phyloP scores from a whole-genome alignment of 2,329 filamentous ascomycete genomes.

The Zymoseptoria passerinii region DNA sequence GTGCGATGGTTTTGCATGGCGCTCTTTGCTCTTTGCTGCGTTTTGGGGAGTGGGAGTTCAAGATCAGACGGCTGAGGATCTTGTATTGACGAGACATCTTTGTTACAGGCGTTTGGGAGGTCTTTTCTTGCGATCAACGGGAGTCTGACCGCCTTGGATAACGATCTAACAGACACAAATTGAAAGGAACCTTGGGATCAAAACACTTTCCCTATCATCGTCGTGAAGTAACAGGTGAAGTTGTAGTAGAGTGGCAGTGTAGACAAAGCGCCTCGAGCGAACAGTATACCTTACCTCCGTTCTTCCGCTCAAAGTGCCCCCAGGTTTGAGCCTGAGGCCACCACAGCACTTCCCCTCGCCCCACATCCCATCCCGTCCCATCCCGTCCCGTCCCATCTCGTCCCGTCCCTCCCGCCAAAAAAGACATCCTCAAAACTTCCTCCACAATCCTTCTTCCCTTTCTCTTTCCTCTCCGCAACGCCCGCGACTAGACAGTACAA shows the following conservation, averaged over 20 bases:
- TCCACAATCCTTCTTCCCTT: background rate
- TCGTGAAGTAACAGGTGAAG: background rate
- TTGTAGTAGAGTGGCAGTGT: too few relatives aligned
- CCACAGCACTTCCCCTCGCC: too few relatives aligned
- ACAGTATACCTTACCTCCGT: too few relatives aligned
- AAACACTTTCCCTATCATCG: background rate
- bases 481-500: conserved; percentile 12
- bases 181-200: background rate
- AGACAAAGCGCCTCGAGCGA: too few relatives aligned
- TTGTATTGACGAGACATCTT: too few relatives aligned
- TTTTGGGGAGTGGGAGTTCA: too few relatives aligned
- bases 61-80: too few relatives aligned
- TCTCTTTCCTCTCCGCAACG: background rate
- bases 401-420: too few relatives aligned
- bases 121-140: background rate
- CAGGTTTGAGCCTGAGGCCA: too few relatives aligned
- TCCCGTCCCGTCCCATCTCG: background rate
- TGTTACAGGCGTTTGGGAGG: background rate
- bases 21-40: too few relatives aligned
- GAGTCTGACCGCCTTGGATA: background rate
- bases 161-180: background rate
- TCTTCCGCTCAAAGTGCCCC: too few relatives aligned
- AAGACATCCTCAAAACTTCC: background rate
- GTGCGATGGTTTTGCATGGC: too few relatives aligned
- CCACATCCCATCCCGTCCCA: background rate